Evolutionary conservation across 805 yeast genomes (phyloP), one percentile per base, ranked within the genome.

Genomic region (Spencermartinsiella europaea): DNA sequence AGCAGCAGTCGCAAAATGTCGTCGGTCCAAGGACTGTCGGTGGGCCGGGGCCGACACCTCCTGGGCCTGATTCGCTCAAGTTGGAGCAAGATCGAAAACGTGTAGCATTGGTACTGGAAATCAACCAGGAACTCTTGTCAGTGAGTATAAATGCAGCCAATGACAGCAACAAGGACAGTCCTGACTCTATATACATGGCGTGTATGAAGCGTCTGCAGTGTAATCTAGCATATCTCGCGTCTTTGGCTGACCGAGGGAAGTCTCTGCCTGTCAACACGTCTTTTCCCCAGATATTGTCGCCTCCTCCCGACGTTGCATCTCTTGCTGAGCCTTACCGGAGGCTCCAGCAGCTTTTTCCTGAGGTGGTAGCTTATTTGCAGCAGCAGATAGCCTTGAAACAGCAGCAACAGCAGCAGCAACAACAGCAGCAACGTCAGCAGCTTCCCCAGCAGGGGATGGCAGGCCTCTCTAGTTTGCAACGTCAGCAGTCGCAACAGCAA

Each of bases 401-500:
- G 34, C 61, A 52, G 34, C 52, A 48, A 40, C 57, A 49, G 39
- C 53, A 44, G 19, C 58, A 56, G 28, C 60, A 50, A 28, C 50
- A 42, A 7, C 61, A 46, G 35, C 56, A 51, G 39, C 58, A 48
- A 20, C 56, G 44, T 42, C 49, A 34, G 47, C 56, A 38, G n/a
- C n/a, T 15, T 5, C 19, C 37, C 37, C 19, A 15, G 16, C 19
- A 15, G 16, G 7, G 19, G 8, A 34, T 34, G 37, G 19, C 37
- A 5, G 16, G 16, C 14, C 37, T n/a, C 7, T 8, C 7, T 5
- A 34, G 7, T n/a, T 14, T 16, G 49, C 60, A 40, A 45, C n/a
- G n/a, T n/a, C 57, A 21, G 49, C 52, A 5, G 34, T 57, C 41
- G 43, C 58, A 22, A 46, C 55, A 34, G 48, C 36, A 87, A 88